Percentiles rank a stretch among this genome's conserved stretches.
Evolutionary conservation across 768 basidiomycete genomes (phyloP).

Genomic region (Leccinum broughii): DNA sequence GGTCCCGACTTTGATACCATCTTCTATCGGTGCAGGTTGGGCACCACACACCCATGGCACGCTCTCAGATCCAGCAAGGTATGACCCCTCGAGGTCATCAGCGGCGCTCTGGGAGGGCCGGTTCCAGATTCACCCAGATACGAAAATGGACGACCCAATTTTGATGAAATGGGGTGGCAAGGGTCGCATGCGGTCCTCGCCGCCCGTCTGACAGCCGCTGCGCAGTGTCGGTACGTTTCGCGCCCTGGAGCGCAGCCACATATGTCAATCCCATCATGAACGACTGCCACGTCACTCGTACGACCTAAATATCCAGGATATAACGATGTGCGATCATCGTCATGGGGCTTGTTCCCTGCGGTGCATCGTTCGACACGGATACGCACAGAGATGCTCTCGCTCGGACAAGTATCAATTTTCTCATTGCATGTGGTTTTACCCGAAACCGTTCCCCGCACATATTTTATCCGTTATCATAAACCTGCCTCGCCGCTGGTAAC

Average conservation of each 20-base stretch:
- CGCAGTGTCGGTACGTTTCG: background rate
- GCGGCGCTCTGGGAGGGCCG: conserved; percentile 84
- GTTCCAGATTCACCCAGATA: conserved; percentile 87
- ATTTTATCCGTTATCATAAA: conserved; percentile 27
- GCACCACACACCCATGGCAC: conserved; percentile 54
- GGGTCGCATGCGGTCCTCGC: conserved; percentile 13
- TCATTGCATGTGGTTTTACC: background rate
- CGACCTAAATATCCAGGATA: conserved; percentile 14
- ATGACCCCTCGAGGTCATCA: conserved; percentile 78
- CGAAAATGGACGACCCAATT: conserved; percentile 61
- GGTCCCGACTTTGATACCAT: conserved; percentile 72
- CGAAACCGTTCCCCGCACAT: conserved; percentile 15
- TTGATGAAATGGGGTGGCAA: conserved; percentile 35
- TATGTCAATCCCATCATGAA: conserved; percentile 6
- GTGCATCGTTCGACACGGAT: background rate
- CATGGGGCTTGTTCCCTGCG: conserved; percentile 13
- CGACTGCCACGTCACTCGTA: conserved; percentile 5
- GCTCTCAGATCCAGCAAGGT: conserved; percentile 71
- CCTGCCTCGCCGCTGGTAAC: conserved; percentile 8
- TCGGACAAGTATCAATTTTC: background rate
- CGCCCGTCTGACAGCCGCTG: conserved; percentile 18
- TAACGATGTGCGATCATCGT: background rate
- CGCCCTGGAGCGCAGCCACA: conserved; percentile 2
- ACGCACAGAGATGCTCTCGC: too few species aligned
- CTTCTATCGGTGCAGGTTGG: conserved; percentile 72